phyloP scores from a whole-genome alignment of 73 alveolate species.

The Blepharisma japonicum region DNA sequence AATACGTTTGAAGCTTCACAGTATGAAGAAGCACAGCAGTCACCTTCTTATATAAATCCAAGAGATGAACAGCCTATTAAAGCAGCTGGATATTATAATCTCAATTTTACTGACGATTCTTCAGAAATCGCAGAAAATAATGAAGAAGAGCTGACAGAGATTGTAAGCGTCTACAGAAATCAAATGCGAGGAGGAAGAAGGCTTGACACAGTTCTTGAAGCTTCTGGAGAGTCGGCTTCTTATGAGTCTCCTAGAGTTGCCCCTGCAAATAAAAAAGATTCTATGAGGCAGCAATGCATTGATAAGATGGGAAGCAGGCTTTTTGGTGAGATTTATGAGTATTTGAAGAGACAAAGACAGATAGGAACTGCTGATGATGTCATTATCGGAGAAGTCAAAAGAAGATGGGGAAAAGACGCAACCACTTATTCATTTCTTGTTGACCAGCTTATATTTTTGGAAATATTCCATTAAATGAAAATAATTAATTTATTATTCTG shows the following conservation, averaged over 20 bases:
- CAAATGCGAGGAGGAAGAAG: constrained; percentile 12
- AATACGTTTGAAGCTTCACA: constrained; percentile 16
- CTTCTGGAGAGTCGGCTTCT: neutral
- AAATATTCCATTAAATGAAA: neutral
- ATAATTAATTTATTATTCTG: no score
- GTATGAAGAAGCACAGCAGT: no score
- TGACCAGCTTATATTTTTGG: constrained; percentile 44
- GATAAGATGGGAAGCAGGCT: constrained; percentile 33
- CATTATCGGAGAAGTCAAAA: neutral
- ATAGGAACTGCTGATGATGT: constrained; percentile 38
- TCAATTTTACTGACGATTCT: neutral
- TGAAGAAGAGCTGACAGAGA: neutral
- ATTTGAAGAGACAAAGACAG: constrained; percentile 32
- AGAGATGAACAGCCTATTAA: constrained; percentile 16
- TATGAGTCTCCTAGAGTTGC: neutral
- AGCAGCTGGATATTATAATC: constrained; percentile 26
- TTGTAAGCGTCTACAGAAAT: neutral
- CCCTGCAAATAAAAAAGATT: constrained; percentile 3
- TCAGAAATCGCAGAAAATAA: neutral
- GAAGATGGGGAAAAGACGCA: constrained; percentile 33
- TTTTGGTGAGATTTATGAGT: constrained; percentile 30
- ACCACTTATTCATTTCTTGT: constrained; percentile 23
- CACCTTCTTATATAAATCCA: neutral
- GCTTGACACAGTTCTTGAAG: neutral
- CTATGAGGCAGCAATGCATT: constrained; percentile 25